These are phyloP conservation scores for Metschnikowia aberdeeniae DNA, from an alignment of 805 yeast genomes.

Conservation along the genomic window DNA sequence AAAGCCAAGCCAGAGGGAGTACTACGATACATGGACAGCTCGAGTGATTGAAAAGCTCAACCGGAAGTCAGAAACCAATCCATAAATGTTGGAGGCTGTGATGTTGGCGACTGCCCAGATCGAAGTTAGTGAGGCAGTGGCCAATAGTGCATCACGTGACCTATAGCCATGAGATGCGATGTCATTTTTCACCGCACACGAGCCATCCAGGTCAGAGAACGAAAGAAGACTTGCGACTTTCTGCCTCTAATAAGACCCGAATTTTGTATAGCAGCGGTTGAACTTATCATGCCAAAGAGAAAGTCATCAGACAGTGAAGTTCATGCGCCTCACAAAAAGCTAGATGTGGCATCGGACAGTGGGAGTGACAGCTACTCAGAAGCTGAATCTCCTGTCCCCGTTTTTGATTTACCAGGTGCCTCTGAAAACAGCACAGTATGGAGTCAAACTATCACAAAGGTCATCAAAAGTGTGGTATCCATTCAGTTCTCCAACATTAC, in stretches of 20 bases:
- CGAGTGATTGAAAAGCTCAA: slow-evolving; percentile 11
- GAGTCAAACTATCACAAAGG: slow-evolving; percentile 78
- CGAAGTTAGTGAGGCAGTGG: too few relatives aligned
- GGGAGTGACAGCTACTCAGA: slow-evolving; percentile 13
- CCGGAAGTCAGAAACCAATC: neutral
- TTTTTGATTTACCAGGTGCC: slow-evolving; percentile 15
- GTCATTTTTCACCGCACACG: neutral
- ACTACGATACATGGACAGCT: slow-evolving; percentile 31
- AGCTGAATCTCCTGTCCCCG: slow-evolving; percentile 7
- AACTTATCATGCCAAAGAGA: slow-evolving; percentile 10
- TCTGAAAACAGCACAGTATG: slow-evolving; percentile 38
- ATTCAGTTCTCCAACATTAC: slow-evolving; percentile 85
- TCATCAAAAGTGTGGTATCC: slow-evolving; percentile 82
- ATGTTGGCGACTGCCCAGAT: too few relatives aligned
- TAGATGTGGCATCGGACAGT: slow-evolving; percentile 8
- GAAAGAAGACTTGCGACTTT: neutral
- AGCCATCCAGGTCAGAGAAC: neutral
- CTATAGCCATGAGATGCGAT: neutral
- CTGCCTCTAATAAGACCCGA: neutral
- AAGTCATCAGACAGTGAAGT: slow-evolving; percentile 12
- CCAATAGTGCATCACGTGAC: neutral
- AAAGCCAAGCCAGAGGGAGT: slow-evolving; percentile 26
- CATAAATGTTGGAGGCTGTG: neutral
- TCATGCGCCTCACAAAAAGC: slow-evolving; percentile 12
- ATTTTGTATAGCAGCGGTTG: neutral